Percentiles rank a stretch among this genome's conserved stretches.
Conservation (phyloP, 2,329 filamentous ascomycete genomes). For the Calonectria leucothoes region DNA sequence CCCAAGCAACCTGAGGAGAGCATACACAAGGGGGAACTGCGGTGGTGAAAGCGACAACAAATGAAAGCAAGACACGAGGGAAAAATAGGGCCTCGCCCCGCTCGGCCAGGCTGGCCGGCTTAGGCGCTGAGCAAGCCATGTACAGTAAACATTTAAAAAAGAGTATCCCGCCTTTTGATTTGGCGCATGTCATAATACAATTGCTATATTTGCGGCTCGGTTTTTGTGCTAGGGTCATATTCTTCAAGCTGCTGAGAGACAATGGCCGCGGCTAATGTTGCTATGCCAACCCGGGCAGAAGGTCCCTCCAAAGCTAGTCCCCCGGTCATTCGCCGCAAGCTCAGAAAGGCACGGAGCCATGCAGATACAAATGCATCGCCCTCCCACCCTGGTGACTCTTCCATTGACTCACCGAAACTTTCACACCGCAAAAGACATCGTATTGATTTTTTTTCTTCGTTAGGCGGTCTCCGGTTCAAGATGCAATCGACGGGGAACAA, state of each 20-base stretch:
- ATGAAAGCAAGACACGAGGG: slow-evolving; percentile 43
- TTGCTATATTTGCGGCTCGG: not conserved
- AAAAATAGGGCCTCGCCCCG: slow-evolving; percentile 22
- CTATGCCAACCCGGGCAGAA: slow-evolving; percentile 43
- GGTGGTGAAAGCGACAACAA: slow-evolving; percentile 46
- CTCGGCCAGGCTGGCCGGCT: slow-evolving; percentile 23
- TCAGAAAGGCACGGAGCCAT: not conserved
- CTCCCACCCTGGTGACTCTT: slow-evolving; percentile 21
- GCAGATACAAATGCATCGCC: slow-evolving; percentile 23
- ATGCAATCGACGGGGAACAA: slow-evolving; percentile 50
- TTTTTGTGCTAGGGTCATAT: no score
- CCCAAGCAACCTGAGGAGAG: slow-evolving; percentile 46
- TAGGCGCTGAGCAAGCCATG: not conserved
- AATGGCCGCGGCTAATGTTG: slow-evolving; percentile 32
- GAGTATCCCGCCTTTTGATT: not conserved
- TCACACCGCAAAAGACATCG: slow-evolving; percentile 33
- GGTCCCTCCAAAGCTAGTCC: no score
- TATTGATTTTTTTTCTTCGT: slow-evolving; percentile 27
- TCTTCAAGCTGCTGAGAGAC: slow-evolving; percentile 26
- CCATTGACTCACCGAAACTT: slow-evolving; percentile 22
- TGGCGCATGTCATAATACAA: not conserved
- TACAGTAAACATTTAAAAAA: slow-evolving; percentile 20
- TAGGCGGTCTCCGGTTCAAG: slow-evolving; percentile 30
- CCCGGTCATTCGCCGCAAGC: no score
- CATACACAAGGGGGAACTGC: slow-evolving; percentile 53